These are phyloP conservation scores for Oryza rufipogon DNA, from an alignment of 176 grass and related monocot genomes.

Conservation along the genomic window DNA sequence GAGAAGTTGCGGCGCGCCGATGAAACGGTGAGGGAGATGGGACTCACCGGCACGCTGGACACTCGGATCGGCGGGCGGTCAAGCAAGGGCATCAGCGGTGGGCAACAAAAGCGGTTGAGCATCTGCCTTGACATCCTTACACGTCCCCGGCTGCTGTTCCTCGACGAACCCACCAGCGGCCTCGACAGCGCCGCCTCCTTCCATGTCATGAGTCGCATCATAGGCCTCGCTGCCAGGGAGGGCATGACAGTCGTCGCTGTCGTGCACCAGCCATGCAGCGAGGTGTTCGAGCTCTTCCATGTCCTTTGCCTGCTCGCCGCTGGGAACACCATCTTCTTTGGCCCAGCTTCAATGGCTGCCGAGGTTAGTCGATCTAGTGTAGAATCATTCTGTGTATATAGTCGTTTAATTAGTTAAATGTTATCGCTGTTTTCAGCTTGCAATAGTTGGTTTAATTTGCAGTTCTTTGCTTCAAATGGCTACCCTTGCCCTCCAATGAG, in stretches of 20 bases:
- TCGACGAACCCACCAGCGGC: too few relatives aligned
- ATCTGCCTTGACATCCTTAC: constrained; percentile 71
- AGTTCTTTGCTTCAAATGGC: constrained; percentile 70
- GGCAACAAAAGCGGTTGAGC: constrained; percentile 57
- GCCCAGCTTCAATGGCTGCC: constrained; percentile 25
- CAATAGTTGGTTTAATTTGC: not conserved
- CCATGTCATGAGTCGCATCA: too few relatives aligned
- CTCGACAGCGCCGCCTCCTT: too few relatives aligned
- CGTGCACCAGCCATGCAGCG: constrained; percentile 64
- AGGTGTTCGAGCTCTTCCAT: constrained; percentile 71
- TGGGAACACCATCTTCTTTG: constrained; percentile 60
- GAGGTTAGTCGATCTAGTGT: constrained; percentile 20
- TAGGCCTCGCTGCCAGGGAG: constrained; percentile 33
- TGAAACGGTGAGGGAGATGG: constrained; percentile 59
- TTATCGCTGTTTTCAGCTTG: not conserved
- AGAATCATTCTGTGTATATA: too few relatives aligned
- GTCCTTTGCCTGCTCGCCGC: constrained; percentile 57
- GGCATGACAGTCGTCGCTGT: constrained; percentile 56
- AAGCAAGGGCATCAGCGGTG: constrained; percentile 66
- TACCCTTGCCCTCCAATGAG: constrained; percentile 61
- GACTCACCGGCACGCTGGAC: constrained; percentile 33
- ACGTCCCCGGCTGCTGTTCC: not conserved
- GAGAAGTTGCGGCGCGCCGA: constrained; percentile 51
- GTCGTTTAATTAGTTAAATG: too few relatives aligned
- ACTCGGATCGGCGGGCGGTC: constrained; percentile 54